These are phyloP conservation scores for Microsporum canis DNA, from an alignment of 2,329 filamentous ascomycete species.

Conservation along the genomic window DNA sequence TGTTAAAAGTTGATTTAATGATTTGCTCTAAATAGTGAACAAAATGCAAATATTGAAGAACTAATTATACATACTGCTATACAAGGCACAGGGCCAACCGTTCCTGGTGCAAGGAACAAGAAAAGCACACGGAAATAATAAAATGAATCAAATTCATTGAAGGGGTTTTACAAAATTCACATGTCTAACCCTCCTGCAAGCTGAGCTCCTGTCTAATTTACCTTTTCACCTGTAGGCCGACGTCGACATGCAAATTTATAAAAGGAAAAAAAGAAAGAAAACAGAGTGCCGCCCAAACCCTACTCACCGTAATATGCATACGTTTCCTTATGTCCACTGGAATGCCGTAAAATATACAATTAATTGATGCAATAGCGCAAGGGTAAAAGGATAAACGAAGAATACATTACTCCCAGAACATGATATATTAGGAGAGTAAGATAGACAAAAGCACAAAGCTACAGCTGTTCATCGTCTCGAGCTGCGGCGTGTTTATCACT, in stretches of 20 bases:
- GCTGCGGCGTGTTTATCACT: conserved; percentile 37
- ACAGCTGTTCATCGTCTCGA: conserved; percentile 5
- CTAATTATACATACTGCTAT: too few relatives aligned
- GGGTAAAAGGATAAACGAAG: neutral
- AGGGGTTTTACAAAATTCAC: neutral
- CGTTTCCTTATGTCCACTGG: neutral
- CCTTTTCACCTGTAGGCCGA: neutral
- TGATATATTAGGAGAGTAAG: neutral
- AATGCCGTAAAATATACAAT: neutral
- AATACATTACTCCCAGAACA: neutral
- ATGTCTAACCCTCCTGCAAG: neutral
- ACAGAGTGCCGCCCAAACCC: neutral
- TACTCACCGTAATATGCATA: neutral
- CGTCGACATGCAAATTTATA: neutral
- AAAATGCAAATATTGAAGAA: too few relatives aligned
- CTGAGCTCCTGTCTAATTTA: neutral
- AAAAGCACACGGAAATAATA: neutral
- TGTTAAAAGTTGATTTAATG: too few relatives aligned
- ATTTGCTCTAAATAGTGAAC: too few relatives aligned
- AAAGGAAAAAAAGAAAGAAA: neutral
- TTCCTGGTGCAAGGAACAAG: neutral
- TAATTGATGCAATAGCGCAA: neutral
- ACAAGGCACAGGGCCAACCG: too few relatives aligned
- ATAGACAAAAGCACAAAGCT: neutral
- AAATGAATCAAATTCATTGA: neutral